A percentile compares a stretch with the other conserved stretches of the same genome.
Evolutionary conservation across 352 stramenopile genomes (phyloP).

Genomic region (Phytophthora nicotianae): DNA sequence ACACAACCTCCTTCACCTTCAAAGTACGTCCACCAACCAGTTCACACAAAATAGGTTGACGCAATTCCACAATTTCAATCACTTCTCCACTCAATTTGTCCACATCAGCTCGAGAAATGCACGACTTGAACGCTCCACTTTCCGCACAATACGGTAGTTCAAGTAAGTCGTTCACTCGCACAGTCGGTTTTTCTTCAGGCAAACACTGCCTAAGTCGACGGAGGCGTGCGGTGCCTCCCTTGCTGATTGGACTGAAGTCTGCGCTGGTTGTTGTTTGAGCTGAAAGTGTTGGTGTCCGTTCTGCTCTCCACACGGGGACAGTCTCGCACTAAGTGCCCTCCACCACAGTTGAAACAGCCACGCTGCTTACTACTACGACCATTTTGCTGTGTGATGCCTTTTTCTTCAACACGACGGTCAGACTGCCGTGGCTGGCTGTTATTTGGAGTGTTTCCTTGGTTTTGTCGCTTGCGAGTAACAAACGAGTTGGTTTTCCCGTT

Average conservation of each 20-base stretch:
- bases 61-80: conserved; percentile 9
- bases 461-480: background rate
- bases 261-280: conserved; percentile 1
- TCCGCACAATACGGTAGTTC: conserved; percentile 14
- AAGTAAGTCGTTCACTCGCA: conserved; percentile 16
- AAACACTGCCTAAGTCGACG: conserved; percentile 11
- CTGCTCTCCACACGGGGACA: too few species aligned
- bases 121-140: conserved; percentile 12
- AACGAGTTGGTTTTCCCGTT: background rate
- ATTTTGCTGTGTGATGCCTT: background rate
- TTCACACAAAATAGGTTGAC: conserved; percentile 6
- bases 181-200: conserved; percentile 11
- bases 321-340: too few species aligned
- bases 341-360: background rate
- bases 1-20: conserved; percentile 13
- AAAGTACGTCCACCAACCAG: too few species aligned
- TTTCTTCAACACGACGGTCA: background rate
- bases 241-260: conserved; percentile 2
- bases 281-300: too few species aligned
- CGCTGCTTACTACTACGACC: background rate
- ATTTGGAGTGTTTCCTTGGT: background rate
- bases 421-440: background rate
- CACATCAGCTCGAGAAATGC: conserved; percentile 13
- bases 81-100: conserved; percentile 2
- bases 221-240: conserved; percentile 16